A percentile compares a stretch with the other conserved stretches of the same genome.
phyloP scores from a whole-genome alignment of 306 rosid species.

The Prunus persica region Prunus_persica_NCBIv2 NC_034009.1:23680001-23680500 shows the following conservation, averaged over 20 bases:
- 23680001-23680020: too few species aligned
- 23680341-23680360: background rate
- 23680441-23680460: background rate
- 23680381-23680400: background rate
- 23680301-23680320: background rate
- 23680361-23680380: background rate
- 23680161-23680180: background rate
- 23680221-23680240: too few species aligned
- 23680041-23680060: too few species aligned
- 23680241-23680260: too few species aligned
- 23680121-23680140: background rate
- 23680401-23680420: conserved; percentile 2
- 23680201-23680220: background rate
- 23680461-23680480: conserved; percentile 16
- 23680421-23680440: background rate
- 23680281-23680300: background rate
- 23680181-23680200: background rate
- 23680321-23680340: background rate
- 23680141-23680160: background rate
- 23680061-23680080: background rate
- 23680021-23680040: too few species aligned
- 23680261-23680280: too few species aligned
- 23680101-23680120: background rate
- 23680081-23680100: too few species aligned
- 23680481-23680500: conserved; percentile 20